Base-by-base conservation (phyloP, 2,329 filamentous ascomycete species). In the Fusarium annulatum region DNA sequence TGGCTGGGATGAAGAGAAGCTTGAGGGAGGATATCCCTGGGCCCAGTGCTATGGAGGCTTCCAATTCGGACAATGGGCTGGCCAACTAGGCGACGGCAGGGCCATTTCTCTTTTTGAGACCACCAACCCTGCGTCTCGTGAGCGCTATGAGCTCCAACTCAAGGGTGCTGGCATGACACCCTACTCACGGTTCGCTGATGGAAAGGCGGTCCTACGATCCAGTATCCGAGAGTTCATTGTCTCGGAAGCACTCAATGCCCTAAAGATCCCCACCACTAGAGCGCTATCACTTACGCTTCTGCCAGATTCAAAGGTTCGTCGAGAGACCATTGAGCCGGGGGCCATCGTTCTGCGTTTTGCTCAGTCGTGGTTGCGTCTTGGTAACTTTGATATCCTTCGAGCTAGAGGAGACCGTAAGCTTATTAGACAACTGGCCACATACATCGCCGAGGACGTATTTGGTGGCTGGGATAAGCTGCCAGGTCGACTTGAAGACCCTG, bases 41-140 rank as follows among this genome's bases (percentile, higher is more conserved):
- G 95, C 96, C 38, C 96, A 99, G 84, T 98, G 96, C 84, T 99
- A 99, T 81, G 96, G 96, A 64, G 96, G 96, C 64, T 90, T 88
- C 79, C 88, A 91, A 79, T 91, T 92, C 80, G 96, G 96, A 10
- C 91, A 93, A 74, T 99, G 96, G 96, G 96, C 96, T 7, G 95
- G 96, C 10, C 96, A 99, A 82, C 89, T 99, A 2, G 96, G 96
- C 46, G 96, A 99, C 80, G 96, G 96, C 42, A 89, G 96, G 62
- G 96, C 95, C 36, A 98, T 99, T 76, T 97, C 94, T 41, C 86
- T 99, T 3, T 98, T 98, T 78, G 96, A 99, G 82, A 90, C 91
- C 30, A 96, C 91, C 9, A 97, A 96, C 79, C 90, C 93, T 2
- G 79, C 81, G 4, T 93, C 93, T 0, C 88, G 89, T n/a, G 86